A percentile compares a stretch with the other conserved stretches of the same genome.
phyloP scores from a whole-genome alignment of 108 stramenopile species.

The Chaetoceros muelleri region DNA sequence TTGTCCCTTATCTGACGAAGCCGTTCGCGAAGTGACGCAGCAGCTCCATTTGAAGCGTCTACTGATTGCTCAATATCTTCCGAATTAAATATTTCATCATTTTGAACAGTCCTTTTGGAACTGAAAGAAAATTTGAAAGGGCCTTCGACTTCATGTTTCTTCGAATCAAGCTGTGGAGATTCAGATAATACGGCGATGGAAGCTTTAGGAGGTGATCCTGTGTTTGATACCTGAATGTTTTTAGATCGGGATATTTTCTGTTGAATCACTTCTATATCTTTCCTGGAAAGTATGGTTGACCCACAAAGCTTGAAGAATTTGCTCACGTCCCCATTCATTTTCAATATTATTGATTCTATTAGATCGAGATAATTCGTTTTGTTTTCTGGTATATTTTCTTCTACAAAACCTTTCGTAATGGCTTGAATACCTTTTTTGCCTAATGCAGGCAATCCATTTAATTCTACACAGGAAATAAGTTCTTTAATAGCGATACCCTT shows the following conservation, averaged over 20 bases:
- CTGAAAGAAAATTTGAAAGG: neutral
- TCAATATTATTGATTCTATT: constrained; percentile 42
- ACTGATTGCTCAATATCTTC: neutral
- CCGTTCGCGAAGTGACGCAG: constrained; percentile 43
- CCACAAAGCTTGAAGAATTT: constrained; percentile 57
- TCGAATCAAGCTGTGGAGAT: neutral
- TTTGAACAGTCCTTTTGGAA: neutral
- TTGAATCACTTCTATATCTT: constrained; percentile 38
- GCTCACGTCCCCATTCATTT: constrained; percentile 57
- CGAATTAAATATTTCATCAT: neutral
- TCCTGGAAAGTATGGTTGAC: constrained; percentile 25
- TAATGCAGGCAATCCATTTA: constrained; percentile 43
- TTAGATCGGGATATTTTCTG: constrained; percentile 21
- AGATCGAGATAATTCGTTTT: constrained; percentile 53
- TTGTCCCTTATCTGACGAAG: constrained; percentile 40
- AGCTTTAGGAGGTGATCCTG: neutral
- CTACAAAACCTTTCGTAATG: constrained; percentile 47
- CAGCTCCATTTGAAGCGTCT: constrained; percentile 18
- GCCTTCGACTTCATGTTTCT: neutral
- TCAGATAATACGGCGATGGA: neutral
- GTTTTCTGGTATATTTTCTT: constrained; percentile 64
- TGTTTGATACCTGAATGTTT: too few species aligned
- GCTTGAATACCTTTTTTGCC: constrained; percentile 65
- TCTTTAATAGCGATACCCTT: constrained; percentile 47
- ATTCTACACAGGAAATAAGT: constrained; percentile 43